Percentiles rank a stretch among this genome's conserved stretches.
Evolutionary conservation across 371 early-diverging fungal species (phyloP).

Genomic region (Choanephora cucurbitarum): DNA sequence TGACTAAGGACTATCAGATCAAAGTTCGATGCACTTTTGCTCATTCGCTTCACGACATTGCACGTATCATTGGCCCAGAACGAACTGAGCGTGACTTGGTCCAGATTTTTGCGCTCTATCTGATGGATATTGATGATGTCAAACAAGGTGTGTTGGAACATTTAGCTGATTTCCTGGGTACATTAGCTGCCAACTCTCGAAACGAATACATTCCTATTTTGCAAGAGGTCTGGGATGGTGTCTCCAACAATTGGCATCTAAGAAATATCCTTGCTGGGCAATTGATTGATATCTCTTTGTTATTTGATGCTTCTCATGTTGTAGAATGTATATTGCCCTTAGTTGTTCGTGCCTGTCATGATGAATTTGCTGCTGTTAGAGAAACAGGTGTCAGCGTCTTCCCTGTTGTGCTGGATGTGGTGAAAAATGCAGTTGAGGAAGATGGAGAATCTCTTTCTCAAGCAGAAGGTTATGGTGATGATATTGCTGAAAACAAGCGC

Average conservation of each 20-base stretch:
- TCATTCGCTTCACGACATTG: constrained; percentile 63
- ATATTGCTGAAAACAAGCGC: constrained; percentile 36
- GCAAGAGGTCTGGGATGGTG: constrained; percentile 58
- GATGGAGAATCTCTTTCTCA: constrained; percentile 47
- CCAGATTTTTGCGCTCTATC: constrained; percentile 59
- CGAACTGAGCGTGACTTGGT: constrained; percentile 61
- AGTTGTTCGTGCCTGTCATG: constrained; percentile 57
- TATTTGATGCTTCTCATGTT: constrained; percentile 55
- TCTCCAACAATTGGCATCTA: constrained; percentile 60
- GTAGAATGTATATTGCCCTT: constrained; percentile 56
- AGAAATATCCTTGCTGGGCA: constrained; percentile 59
- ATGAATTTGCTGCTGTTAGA: constrained; percentile 58
- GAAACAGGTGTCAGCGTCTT: constrained; percentile 57
- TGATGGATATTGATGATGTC: constrained; percentile 63
- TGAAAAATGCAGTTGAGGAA: constrained; percentile 50
- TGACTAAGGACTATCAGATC: constrained; percentile 60
- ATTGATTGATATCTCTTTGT: constrained; percentile 48
- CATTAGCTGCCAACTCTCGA: constrained; percentile 52
- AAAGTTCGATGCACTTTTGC: constrained; percentile 63
- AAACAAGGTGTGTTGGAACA: constrained; percentile 64
- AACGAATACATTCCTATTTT: constrained; percentile 58
- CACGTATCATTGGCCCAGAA: constrained; percentile 60
- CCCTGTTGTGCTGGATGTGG: constrained; percentile 50
- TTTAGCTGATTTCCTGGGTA: constrained; percentile 57
- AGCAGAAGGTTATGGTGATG: constrained; percentile 27